Evolutionary conservation across 208 protist species (phyloP).

Genomic region (Strigomonas oncopelti): DNA sequence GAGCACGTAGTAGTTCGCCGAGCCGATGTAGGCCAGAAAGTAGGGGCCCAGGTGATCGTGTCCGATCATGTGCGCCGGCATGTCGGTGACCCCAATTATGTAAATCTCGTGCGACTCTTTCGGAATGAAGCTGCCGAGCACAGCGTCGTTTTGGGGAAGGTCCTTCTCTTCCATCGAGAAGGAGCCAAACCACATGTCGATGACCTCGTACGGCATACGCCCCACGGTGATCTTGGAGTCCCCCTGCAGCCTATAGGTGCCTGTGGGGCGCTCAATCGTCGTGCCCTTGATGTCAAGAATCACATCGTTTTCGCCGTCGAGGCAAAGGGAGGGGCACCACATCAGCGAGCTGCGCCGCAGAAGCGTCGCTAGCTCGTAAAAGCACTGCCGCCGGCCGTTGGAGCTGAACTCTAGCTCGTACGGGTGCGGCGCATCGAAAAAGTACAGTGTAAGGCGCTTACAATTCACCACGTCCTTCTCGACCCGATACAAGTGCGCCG

Average conservation of each 20-base stretch:
- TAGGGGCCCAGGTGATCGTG: slow-evolving; percentile 41
- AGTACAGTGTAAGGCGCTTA: slow-evolving; percentile 53
- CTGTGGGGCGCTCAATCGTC: slow-evolving; percentile 52
- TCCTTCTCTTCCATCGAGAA: slow-evolving; percentile 55
- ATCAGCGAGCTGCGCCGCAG: slow-evolving; percentile 63
- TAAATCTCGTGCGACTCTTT: slow-evolving; percentile 67
- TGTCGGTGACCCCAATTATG: slow-evolving; percentile 59
- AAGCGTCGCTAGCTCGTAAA: slow-evolving; percentile 71
- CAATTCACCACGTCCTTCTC: slow-evolving; percentile 45
- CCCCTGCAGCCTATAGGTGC: slow-evolving; percentile 24
- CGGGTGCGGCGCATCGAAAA: slow-evolving; percentile 66
- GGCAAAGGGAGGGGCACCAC: slow-evolving; percentile 70
- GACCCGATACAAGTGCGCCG: slow-evolving; percentile 60
- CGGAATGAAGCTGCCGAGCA: slow-evolving; percentile 69
- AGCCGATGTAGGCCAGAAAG: slow-evolving; percentile 56
- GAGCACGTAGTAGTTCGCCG: slow-evolving; percentile 44
- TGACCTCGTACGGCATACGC: slow-evolving; percentile 76
- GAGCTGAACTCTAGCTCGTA: slow-evolving; percentile 71
- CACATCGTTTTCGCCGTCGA: slow-evolving; percentile 51
- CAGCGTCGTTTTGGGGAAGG: slow-evolving; percentile 43
- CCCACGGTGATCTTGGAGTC: slow-evolving; percentile 58
- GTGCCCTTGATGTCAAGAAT: slow-evolving; percentile 62
- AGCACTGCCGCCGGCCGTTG: slow-evolving; percentile 42
- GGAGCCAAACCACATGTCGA: slow-evolving; percentile 78
- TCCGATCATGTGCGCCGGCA: slow-evolving; percentile 40